Evolutionary conservation across 2,329 filamentous ascomycete genomes (phyloP).

Genomic region (Apiospora rasikravindrae): DNA sequence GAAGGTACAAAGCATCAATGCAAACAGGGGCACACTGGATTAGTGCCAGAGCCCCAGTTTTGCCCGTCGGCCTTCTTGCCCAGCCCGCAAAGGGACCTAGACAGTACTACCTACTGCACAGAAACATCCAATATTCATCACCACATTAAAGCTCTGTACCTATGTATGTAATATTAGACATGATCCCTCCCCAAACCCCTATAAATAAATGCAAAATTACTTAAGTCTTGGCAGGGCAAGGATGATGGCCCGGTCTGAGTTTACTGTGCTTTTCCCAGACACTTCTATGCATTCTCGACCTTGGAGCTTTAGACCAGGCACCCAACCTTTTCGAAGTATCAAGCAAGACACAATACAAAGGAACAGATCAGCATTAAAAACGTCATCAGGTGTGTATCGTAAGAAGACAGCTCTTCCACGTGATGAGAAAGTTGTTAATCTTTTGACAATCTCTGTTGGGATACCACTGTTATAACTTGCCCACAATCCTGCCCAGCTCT

Average conservation of each 20-base stretch:
- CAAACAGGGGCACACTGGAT: background rate
- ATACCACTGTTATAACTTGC: conserved; percentile 18
- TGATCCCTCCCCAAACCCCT: background rate
- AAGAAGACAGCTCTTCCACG: conserved; percentile 8
- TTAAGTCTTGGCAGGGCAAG: too few species aligned
- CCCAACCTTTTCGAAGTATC: background rate
- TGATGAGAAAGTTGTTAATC: conserved; percentile 27
- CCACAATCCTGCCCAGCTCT: conserved; percentile 28
- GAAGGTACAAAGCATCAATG: background rate
- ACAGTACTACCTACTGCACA: background rate
- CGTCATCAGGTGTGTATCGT: background rate
- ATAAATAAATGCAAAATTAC: too few species aligned
- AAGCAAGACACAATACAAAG: background rate
- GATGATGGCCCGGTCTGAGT: too few species aligned
- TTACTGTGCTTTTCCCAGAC: too few species aligned
- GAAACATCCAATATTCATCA: background rate
- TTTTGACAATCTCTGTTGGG: conserved; percentile 18
- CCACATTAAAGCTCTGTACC: background rate
- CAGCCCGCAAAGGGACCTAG: background rate
- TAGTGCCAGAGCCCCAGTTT: background rate
- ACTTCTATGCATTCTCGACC: background rate
- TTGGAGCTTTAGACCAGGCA: background rate
- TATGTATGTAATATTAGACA: background rate
- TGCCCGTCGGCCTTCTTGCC: background rate
- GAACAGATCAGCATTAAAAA: background rate